Percentiles rank a stretch among this genome's conserved stretches.
phyloP scores from a whole-genome alignment of 2,329 filamentous ascomycete genomes.

The Trichophyton mentagrophytes region DNA sequence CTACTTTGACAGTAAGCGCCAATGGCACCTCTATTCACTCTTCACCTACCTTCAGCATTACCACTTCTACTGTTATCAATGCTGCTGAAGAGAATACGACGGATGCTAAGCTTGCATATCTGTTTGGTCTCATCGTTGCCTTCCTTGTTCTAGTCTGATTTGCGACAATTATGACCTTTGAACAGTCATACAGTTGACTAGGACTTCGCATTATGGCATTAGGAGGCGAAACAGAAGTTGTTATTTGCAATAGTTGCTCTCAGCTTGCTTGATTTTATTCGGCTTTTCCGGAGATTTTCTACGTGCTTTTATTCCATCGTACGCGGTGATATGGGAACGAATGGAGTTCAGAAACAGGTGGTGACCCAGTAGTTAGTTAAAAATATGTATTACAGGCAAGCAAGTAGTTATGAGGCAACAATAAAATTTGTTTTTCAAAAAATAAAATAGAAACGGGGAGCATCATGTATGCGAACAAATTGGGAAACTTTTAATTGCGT shows the following conservation, averaged over 20 bases:
- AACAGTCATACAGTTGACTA: neutral
- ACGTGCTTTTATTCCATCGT: neutral
- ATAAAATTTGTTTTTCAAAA: neutral
- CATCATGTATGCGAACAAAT: too few relatives aligned
- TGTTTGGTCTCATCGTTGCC: neutral
- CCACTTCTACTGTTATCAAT: neutral
- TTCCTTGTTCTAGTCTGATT: slow-evolving; percentile 1
- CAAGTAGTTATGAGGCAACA: neutral
- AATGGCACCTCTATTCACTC: neutral
- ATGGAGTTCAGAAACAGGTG: neutral
- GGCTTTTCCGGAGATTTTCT: neutral
- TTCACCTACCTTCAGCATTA: neutral
- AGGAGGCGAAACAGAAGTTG: neutral
- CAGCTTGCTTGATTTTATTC: neutral
- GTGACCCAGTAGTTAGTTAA: neutral
- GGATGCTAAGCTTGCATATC: slow-evolving; percentile 1
- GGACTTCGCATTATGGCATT: neutral
- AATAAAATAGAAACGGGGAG: neutral
- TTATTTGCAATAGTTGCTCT: neutral
- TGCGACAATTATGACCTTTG: neutral
- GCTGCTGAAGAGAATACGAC: neutral
- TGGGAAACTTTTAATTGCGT: too few relatives aligned
- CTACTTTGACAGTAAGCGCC: neutral
- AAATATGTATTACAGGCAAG: neutral
- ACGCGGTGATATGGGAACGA: neutral